These are phyloP conservation scores for Nakaseomyces uthaithaninus DNA, from an alignment of 1,139 yeast genomes.

Conservation along the genomic window DNA sequence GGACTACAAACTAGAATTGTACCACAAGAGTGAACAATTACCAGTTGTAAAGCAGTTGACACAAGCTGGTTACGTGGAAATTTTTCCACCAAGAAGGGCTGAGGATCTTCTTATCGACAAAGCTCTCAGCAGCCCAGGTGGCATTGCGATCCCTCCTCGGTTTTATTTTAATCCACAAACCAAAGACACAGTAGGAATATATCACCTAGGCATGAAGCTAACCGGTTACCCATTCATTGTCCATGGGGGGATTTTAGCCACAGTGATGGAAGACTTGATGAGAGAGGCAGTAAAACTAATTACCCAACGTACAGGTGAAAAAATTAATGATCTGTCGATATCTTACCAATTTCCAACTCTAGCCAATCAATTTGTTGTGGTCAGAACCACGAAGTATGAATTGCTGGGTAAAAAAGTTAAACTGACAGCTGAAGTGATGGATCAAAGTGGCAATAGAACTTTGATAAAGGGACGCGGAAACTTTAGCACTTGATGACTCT, in stretches of 20 bases:
- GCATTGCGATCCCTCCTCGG: conserved; percentile 64
- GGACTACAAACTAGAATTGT: conserved; percentile 34
- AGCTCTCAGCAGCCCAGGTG: conserved; percentile 59
- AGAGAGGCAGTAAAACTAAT: conserved; percentile 31
- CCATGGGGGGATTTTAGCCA: conserved; percentile 87
- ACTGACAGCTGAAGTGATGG: conserved; percentile 36
- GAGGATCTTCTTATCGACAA: conserved; percentile 33
- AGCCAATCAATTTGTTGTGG: conserved; percentile 69
- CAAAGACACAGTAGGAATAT: conserved; percentile 54
- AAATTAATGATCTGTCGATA: conserved; percentile 23
- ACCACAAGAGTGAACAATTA: conserved; percentile 42
- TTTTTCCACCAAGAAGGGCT: conserved; percentile 29
- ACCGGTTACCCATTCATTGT: conserved; percentile 84
- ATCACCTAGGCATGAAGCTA: conserved; percentile 70
- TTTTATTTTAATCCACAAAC: conserved; percentile 53
- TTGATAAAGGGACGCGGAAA: conserved; percentile 40
- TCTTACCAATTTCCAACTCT: conserved; percentile 64
- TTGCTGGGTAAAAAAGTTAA: conserved; percentile 32
- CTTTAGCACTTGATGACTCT: conserved; percentile 21
- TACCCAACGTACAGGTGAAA: conserved; percentile 29
- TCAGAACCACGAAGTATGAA: conserved; percentile 43
- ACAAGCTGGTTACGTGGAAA: conserved; percentile 33
- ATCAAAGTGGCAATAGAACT: conserved; percentile 38
- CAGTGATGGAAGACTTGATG: conserved; percentile 69
- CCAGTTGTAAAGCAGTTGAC: conserved; percentile 37